A percentile compares a stretch with the other conserved stretches of the same genome.
These are phyloP conservation scores for Cadophora sp. DNA, from an alignment of 2,329 filamentous ascomycete species.

Conservation along the genomic window DNA sequence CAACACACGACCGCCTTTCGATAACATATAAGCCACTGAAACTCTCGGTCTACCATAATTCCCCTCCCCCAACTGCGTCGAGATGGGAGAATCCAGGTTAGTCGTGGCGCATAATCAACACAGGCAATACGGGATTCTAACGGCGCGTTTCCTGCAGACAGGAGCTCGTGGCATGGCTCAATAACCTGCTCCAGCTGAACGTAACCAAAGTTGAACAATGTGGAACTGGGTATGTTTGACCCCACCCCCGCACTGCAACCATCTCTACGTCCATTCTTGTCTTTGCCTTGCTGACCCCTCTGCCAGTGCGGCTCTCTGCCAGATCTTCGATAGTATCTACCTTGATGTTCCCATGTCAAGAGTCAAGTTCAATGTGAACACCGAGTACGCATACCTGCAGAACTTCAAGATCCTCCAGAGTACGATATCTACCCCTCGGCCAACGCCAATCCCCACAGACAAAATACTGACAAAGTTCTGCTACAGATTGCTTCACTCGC, in stretches of 20 bases:
- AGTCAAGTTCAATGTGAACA: constrained; percentile 98
- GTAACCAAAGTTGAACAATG: constrained; percentile 99
- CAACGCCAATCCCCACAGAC: constrained; percentile 15
- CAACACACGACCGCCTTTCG: neutral
- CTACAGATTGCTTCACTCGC: constrained; percentile 78
- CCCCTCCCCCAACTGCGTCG: constrained; percentile 18
- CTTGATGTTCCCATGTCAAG: constrained; percentile 92
- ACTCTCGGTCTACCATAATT: constrained; percentile 10
- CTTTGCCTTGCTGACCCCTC: constrained; percentile 23
- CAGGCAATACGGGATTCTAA: constrained; percentile 27
- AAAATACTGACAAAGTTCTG: constrained; percentile 20
- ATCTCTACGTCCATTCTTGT: constrained; percentile 29
- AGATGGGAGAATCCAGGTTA: constrained; percentile 46
- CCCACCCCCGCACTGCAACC: constrained; percentile 46
- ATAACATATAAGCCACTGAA: neutral
- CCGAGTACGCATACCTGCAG: constrained; percentile 95
- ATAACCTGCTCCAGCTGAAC: constrained; percentile 97
- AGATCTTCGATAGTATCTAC: constrained; percentile 98
- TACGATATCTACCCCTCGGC: constrained; percentile 48
- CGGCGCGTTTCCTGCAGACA: constrained; percentile 65
- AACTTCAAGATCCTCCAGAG: constrained; percentile 99
- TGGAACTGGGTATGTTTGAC: constrained; percentile 81
- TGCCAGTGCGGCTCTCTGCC: constrained; percentile 87
- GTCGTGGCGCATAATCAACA: constrained; percentile 32
- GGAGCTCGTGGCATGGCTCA: constrained; percentile 95